These are phyloP conservation scores for Aquilaria agallochum DNA, from an alignment of 441 rosid genomes.

Conservation along the genomic window DNA sequence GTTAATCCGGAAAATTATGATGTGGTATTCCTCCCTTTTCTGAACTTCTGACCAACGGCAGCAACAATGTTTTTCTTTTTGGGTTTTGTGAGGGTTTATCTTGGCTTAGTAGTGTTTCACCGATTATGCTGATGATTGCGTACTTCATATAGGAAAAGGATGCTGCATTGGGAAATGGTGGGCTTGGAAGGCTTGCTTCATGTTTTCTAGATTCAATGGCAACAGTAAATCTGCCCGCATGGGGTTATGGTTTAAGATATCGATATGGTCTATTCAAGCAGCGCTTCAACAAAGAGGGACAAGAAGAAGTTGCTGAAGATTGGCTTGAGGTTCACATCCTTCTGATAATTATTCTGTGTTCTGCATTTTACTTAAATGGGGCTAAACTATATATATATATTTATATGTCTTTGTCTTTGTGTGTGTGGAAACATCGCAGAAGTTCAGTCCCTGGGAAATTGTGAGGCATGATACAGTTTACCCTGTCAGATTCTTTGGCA, in stretches of 20 bases:
- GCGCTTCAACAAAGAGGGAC: conserved; percentile 80
- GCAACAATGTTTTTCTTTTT: no score
- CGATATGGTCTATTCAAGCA: conserved; percentile 94
- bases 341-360: conserved; percentile 8
- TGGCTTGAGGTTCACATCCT: conserved; percentile 87
- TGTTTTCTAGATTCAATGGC: conserved; percentile 99
- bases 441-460: conserved; percentile 99
- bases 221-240: conserved; percentile 91
- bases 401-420: conserved; percentile 18
- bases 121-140: conserved; percentile 6
- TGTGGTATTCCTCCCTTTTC: not conserved
- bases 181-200: conserved; percentile 97
- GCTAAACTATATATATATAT: not conserved
- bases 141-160: conserved; percentile 75
- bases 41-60: not conserved
- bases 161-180: conserved; percentile 99
- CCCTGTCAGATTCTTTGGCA: conserved; percentile 91
- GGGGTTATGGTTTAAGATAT: conserved; percentile 99
- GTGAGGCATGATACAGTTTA: conserved; percentile 88
- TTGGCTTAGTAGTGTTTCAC: not conserved
- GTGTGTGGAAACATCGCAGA: conserved; percentile 57
- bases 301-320: conserved; percentile 95
- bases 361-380: conserved; percentile 6
- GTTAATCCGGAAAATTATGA: no score
- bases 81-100: no score